Conservation (phyloP, 306 rosid genomes). For the Parietaria judaica region DNA sequence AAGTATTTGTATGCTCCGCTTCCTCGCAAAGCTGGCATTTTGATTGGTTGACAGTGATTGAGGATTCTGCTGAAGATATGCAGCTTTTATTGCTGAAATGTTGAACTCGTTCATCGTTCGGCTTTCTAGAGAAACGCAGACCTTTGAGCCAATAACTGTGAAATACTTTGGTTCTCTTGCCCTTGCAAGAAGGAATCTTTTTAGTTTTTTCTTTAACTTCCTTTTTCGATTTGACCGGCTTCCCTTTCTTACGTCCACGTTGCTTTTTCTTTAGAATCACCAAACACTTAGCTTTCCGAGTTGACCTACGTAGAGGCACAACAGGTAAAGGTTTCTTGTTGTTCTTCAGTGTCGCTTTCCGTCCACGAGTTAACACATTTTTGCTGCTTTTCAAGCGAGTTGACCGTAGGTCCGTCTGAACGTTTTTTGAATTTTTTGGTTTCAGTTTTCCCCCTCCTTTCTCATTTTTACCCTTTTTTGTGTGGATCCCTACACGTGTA, state of each 20-base stretch:
- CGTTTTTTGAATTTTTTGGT: slow-evolving; percentile 31
- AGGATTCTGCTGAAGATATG: slow-evolving; percentile 30
- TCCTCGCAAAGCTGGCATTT: slow-evolving; percentile 75
- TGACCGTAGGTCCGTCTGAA: slow-evolving; percentile 36
- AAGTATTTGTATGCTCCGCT: slow-evolving; percentile 32
- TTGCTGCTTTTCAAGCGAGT: slow-evolving; percentile 40
- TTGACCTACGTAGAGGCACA: slow-evolving; percentile 83
- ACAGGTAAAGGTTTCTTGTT: slow-evolving; percentile 37
- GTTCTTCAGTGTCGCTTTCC: slow-evolving; percentile 31
- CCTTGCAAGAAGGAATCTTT: slow-evolving; percentile 34
- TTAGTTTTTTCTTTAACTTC: slow-evolving; percentile 35
- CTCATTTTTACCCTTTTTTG: slow-evolving; percentile 37
- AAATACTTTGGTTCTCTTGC: slow-evolving; percentile 41
- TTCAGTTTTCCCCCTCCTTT: slow-evolving; percentile 39
- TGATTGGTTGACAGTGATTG: slow-evolving; percentile 35
- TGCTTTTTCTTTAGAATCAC: slow-evolving; percentile 44
- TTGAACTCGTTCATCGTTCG: slow-evolving; percentile 58
- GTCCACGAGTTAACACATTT: slow-evolving; percentile 41
- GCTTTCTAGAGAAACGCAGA: slow-evolving; percentile 64
- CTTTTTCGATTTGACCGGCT: slow-evolving; percentile 38
- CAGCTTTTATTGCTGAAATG: slow-evolving; percentile 55
- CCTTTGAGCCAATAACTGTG: slow-evolving; percentile 88
- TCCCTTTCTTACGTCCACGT: slow-evolving; percentile 50
- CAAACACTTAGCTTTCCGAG: slow-evolving; percentile 66
- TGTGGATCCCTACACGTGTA: slow-evolving; percentile 29